phyloP scores from a whole-genome alignment of 257 asterid species.

The Lavandula angustifolia region DNA sequence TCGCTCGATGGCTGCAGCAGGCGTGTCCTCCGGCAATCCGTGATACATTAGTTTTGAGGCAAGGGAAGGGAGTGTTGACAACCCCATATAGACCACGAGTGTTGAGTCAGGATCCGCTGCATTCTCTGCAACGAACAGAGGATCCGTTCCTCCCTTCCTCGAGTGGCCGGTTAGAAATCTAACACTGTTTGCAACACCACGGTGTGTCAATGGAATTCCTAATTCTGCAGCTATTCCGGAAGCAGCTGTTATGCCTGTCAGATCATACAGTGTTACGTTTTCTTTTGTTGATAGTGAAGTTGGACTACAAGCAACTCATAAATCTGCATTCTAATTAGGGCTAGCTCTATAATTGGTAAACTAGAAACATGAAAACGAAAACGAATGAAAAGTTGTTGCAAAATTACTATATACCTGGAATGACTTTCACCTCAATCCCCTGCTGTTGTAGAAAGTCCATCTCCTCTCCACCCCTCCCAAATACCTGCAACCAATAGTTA shows the following conservation, averaged over 20 bases:
- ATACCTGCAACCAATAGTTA: conserved; percentile 58
- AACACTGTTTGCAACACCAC: conserved; percentile 89
- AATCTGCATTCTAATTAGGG: too few relatives aligned
- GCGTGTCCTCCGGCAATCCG: conserved; percentile 87
- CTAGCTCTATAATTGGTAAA: too few relatives aligned
- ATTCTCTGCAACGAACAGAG: conserved; percentile 83
- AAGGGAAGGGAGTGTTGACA: conserved; percentile 89
- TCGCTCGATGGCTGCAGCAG: conserved; percentile 91
- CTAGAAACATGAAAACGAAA: neutral
- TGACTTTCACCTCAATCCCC: conserved; percentile 84
- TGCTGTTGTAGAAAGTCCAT: conserved; percentile 93
- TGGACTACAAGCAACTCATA: too few relatives aligned
- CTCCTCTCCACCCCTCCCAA: conserved; percentile 99
- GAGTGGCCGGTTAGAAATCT: conserved; percentile 94
- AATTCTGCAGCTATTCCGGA: conserved; percentile 97
- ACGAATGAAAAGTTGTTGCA: too few relatives aligned
- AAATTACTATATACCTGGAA: conserved; percentile 94
- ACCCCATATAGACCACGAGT: conserved; percentile 87
- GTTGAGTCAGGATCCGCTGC: conserved; percentile 94
- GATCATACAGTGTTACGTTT: neutral
- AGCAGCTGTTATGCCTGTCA: conserved; percentile 94
- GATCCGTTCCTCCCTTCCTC: conserved; percentile 89
- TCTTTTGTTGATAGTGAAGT: neutral
- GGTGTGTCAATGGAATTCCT: conserved; percentile 94
- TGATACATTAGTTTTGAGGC: conserved; percentile 66